Evolutionary conservation across 495 filamentous ascomycete genomes (phyloP).

Genomic region (Daldinia vernicosa): DNA sequence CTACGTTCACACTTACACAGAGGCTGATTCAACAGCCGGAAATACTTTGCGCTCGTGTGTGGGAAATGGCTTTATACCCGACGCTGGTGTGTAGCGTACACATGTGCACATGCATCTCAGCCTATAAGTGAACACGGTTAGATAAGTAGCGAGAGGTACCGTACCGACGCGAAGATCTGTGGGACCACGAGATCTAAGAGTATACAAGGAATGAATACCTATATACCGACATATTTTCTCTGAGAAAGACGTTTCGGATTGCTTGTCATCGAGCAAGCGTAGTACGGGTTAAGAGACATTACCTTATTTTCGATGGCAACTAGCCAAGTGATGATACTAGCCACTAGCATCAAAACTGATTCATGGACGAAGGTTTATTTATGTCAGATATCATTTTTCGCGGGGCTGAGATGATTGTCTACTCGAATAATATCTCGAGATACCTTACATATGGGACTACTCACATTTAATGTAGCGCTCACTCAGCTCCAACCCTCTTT

Average conservation of each 20-base stretch:
- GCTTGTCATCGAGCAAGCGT: neutral
- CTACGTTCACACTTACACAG: neutral
- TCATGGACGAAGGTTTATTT: neutral
- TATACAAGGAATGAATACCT: no score
- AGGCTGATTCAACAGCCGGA: neutral
- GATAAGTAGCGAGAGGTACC: neutral
- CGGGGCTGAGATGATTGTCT: neutral
- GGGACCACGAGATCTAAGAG: neutral
- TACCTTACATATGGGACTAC: no score
- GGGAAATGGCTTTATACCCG: neutral
- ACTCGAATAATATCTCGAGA: neutral
- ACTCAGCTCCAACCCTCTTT: no score
- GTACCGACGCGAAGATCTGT: neutral
- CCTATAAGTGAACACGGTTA: neutral
- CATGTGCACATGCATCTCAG: neutral
- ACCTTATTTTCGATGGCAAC: neutral
- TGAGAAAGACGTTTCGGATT: no score
- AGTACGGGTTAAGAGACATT: neutral
- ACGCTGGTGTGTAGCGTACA: neutral
- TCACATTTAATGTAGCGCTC: no score
- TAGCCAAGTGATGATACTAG: neutral
- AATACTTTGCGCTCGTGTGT: neutral
- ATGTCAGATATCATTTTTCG: neutral
- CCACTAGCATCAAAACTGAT: neutral
- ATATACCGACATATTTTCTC: no score